These are phyloP conservation scores for Leishmania guyanensis DNA, from an alignment of 208 protist genomes.

Conservation along the genomic window DNA sequence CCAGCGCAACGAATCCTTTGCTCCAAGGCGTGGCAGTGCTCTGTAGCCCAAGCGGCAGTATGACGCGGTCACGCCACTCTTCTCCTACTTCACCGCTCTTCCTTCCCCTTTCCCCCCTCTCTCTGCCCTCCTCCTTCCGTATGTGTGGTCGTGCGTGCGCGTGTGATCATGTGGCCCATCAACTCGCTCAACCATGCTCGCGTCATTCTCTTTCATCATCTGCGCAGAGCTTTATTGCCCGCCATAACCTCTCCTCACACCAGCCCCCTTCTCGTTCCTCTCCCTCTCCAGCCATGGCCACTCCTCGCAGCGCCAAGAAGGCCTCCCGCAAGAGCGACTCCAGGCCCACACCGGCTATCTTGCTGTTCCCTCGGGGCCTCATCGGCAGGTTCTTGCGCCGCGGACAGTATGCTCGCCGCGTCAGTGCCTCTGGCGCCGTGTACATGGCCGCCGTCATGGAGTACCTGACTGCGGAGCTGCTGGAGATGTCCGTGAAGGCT, in stretches of 20 bases:
- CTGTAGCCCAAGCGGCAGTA: background rate
- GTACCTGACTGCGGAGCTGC: too few species aligned
- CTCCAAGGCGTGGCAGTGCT: background rate
- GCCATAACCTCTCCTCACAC: background rate
- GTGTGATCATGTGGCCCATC: background rate
- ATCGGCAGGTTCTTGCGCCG: constrained; percentile 95
- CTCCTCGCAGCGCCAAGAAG: constrained; percentile 77
- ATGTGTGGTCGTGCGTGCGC: background rate
- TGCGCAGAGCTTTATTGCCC: background rate
- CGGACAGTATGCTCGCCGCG: constrained; percentile 96
- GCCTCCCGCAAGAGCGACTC: constrained; percentile 71
- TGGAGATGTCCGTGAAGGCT: too few species aligned
- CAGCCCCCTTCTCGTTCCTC: background rate
- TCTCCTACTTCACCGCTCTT: background rate
- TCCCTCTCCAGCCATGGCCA: constrained; percentile 39
- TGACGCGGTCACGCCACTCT: background rate
- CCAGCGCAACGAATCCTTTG: background rate
- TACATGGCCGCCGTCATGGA: too few species aligned
- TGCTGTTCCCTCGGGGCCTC: constrained; percentile 99
- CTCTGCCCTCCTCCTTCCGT: background rate
- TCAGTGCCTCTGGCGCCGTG: constrained; percentile 97
- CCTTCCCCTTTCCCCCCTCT: background rate
- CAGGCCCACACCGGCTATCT: constrained; percentile 94
- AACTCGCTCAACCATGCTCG: background rate
- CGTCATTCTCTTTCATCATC: background rate